A percentile compares a stretch with the other conserved stretches of the same genome.
These are phyloP conservation scores for Borealophlyctis nickersoniae DNA, from an alignment of 192 early-diverging fungal genomes.

Conservation along the genomic window DNA sequence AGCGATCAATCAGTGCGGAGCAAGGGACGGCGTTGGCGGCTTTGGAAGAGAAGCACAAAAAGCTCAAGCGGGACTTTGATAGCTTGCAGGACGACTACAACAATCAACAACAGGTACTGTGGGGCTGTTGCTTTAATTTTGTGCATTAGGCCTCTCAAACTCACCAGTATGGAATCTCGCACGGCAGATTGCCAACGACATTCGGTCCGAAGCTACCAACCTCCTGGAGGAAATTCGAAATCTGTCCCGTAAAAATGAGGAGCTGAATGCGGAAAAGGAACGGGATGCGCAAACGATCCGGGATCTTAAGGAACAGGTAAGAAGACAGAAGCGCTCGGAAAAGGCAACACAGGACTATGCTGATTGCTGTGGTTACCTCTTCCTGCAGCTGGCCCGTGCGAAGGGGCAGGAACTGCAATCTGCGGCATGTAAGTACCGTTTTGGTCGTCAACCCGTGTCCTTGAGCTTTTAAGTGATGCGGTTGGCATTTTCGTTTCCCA, in stretches of 20 bases:
- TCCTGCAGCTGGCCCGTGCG: not conserved
- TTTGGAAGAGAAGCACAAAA: constrained; percentile 35
- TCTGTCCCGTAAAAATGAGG: constrained; percentile 60
- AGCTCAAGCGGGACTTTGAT: constrained; percentile 59
- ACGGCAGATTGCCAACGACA: constrained; percentile 62
- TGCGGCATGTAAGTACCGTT: no score
- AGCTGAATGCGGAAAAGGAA: constrained; percentile 52
- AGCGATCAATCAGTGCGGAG: constrained; percentile 13
- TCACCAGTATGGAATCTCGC: not conserved
- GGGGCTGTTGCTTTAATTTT: constrained; percentile 1
- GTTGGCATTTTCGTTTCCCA: no score
- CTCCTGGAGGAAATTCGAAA: constrained; percentile 67
- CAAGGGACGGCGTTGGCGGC: constrained; percentile 10
- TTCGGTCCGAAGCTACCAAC: constrained; percentile 65
- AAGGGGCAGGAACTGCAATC: no score
- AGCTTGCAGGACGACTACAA: constrained; percentile 70
- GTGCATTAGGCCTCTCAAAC: constrained; percentile 15
- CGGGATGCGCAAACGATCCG: constrained; percentile 41
- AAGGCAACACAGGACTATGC: no score
- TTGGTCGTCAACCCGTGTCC: no score
- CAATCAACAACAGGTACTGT: constrained; percentile 66
- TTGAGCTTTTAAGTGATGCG: no score
- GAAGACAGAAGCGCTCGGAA: no score
- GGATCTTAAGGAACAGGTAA: constrained; percentile 35
- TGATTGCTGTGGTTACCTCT: not conserved